Percentiles rank a stretch among this genome's conserved stretches.
These are phyloP conservation scores for Phylloporus sp. DNA, from an alignment of 768 basidiomycete genomes.

Conservation along the genomic window DNA sequence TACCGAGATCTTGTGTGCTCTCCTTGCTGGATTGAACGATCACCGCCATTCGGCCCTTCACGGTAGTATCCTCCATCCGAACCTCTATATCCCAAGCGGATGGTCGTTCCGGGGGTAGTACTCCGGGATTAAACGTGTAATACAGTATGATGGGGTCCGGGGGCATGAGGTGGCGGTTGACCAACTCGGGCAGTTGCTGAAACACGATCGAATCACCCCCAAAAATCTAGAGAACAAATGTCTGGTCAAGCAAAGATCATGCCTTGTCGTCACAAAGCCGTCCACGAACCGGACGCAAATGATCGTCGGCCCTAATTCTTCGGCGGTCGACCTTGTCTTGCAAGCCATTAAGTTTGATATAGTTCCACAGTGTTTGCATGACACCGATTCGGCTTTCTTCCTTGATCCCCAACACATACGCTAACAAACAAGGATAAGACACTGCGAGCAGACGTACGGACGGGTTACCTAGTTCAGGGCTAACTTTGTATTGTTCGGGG, in stretches of 20 bases:
- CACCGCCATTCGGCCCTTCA: constrained; percentile 74
- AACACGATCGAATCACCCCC: constrained; percentile 66
- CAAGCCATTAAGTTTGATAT: constrained; percentile 77
- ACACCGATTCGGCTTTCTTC: constrained; percentile 81
- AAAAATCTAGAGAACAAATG: constrained; percentile 50
- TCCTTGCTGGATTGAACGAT: constrained; percentile 67
- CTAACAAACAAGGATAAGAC: constrained; percentile 30
- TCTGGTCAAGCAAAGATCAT: neutral
- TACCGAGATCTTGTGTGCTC: constrained; percentile 57
- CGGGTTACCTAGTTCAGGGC: constrained; percentile 61
- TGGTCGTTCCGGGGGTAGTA: constrained; percentile 61
- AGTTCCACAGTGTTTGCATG: constrained; percentile 85
- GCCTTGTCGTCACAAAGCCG: neutral
- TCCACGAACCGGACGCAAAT: constrained; percentile 52
- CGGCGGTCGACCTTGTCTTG: constrained; percentile 81
- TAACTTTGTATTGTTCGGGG: constrained; percentile 81
- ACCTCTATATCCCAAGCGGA: constrained; percentile 85
- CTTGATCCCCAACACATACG: constrained; percentile 66
- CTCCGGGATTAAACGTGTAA: constrained; percentile 63
- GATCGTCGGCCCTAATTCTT: constrained; percentile 63
- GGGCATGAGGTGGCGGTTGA: constrained; percentile 71
- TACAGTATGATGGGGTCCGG: constrained; percentile 79
- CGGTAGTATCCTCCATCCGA: constrained; percentile 72
- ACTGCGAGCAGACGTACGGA: neutral
- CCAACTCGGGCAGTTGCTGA: constrained; percentile 76